These are phyloP conservation scores for Aspergillus caelatus DNA, from an alignment of 2,329 filamentous ascomycete species.

Conservation along the genomic window DNA sequence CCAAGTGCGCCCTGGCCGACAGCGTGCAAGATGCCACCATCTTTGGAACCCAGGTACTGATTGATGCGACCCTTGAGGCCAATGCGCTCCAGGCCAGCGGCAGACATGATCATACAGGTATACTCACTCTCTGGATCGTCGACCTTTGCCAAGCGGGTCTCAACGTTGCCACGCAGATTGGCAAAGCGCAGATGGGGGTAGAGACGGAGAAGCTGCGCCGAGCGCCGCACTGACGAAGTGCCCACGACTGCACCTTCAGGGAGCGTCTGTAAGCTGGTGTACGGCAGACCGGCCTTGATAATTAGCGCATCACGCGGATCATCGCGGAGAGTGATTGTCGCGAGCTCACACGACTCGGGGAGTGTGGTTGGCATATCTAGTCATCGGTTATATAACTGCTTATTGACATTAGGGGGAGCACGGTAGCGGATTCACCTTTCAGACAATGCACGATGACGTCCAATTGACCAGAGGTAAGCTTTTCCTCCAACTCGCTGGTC, in stretches of 20 bases:
- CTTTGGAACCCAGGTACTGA: constrained; percentile 67
- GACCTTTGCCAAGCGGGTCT: constrained; percentile 79
- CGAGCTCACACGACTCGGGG: constrained; percentile 70
- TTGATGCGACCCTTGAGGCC: constrained; percentile 70
- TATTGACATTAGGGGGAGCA: too few relatives aligned
- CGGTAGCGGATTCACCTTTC: constrained; percentile 53
- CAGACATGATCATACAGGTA: constrained; percentile 79
- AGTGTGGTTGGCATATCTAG: constrained; percentile 83
- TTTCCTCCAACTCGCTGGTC: constrained; percentile 84
- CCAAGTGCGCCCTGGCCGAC: constrained; percentile 87
- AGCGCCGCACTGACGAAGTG: constrained; percentile 80
- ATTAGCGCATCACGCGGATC: constrained; percentile 67
- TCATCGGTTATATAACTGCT: not conserved
- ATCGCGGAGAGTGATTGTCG: constrained; percentile 73
- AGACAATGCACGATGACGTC: constrained; percentile 83
- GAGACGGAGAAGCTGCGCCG: constrained; percentile 73
- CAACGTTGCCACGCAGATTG: constrained; percentile 81
- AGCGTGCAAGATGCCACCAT: constrained; percentile 68
- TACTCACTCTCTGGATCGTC: constrained; percentile 71
- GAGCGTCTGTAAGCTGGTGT: constrained; percentile 67
- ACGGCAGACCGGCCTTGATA: constrained; percentile 53
- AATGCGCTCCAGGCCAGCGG: constrained; percentile 78
- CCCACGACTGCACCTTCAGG: constrained; percentile 81
- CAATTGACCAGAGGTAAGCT: constrained; percentile 66
- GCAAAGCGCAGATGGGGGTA: constrained; percentile 75